Conservation (phyloP, 2,329 filamentous ascomycete genomes). For the Alternaria sp. region DNA sequence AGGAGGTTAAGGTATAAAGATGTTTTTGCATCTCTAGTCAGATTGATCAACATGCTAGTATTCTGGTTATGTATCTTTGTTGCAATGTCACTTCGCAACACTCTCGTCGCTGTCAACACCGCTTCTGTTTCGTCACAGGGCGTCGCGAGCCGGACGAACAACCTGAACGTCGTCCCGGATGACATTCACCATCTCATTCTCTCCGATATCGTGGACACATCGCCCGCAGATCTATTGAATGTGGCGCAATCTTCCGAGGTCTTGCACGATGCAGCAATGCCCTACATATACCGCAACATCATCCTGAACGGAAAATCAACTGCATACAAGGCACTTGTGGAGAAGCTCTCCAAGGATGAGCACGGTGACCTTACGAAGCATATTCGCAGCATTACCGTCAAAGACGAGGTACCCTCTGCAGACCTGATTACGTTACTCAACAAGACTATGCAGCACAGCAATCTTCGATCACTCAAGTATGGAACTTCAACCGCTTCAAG, state of each 20-base stretch:
- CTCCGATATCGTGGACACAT: background rate
- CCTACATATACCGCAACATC: background rate
- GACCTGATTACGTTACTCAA: background rate
- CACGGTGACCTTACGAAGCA: background rate
- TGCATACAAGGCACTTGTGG: background rate
- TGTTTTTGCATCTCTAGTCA: background rate
- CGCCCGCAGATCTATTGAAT: background rate
- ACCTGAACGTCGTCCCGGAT: background rate
- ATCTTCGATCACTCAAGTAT: background rate
- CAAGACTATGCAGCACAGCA: background rate
- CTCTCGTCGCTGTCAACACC: background rate
- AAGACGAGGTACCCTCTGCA: background rate
- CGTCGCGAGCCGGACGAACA: accelerated
- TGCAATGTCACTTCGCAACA: background rate
- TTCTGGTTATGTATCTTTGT: no score
- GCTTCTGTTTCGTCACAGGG: background rate
- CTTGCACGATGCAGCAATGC: background rate
- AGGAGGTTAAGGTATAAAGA: background rate
- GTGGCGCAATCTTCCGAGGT: background rate
- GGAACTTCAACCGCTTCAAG: background rate
- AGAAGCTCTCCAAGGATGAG: background rate
- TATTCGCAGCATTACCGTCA: background rate
- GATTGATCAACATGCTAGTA: no score
- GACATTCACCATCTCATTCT: background rate
- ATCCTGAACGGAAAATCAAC: background rate